Evolutionary conservation across 306 rosid genomes (phyloP).

Genomic region (Vigna radiata): DNA sequence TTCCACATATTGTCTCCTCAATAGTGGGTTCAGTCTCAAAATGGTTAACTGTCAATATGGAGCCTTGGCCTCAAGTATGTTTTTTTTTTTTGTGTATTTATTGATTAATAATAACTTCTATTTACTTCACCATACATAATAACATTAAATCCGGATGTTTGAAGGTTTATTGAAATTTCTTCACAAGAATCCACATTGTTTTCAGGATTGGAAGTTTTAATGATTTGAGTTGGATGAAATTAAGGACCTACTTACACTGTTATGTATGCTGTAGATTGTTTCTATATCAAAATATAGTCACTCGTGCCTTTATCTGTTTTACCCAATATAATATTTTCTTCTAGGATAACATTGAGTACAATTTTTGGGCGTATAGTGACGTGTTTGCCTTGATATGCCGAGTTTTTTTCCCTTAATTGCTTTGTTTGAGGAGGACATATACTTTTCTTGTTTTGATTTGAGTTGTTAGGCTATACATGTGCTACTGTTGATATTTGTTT

Average conservation of each 20-base stretch:
- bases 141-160: conserved; percentile 13
- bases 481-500: conserved; percentile 17
- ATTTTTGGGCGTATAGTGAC: conserved; percentile 6
- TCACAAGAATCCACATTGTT: conserved; percentile 20
- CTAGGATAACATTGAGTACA: not conserved
- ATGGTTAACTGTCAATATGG: conserved; percentile 57
- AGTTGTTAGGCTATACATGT: conserved; percentile 15
- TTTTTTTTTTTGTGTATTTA: conserved; percentile 36
- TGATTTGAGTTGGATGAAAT: conserved; percentile 8
- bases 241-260: not conserved
- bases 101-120: conserved; percentile 36
- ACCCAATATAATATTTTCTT: conserved; percentile 10
- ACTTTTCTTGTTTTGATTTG: conserved; percentile 12
- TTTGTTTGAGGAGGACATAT: conserved; percentile 18
- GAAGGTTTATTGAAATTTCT: conserved; percentile 14
- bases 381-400: conserved; percentile 6
- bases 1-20: conserved; percentile 69
- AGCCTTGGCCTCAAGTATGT: conserved; percentile 89
- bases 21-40: conserved; percentile 70
- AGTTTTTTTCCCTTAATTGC: conserved; percentile 8
- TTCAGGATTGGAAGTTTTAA: conserved; percentile 23
- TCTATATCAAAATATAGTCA: conserved; percentile 13
- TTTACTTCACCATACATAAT: conserved; percentile 3
- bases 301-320: conserved; percentile 18
- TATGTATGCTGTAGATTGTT: conserved; percentile 16